Percentiles rank a stretch among this genome's conserved stretches.
Evolutionary conservation across 108 stramenopile genomes (phyloP).

Genomic region (Fragilaria radians): DNA sequence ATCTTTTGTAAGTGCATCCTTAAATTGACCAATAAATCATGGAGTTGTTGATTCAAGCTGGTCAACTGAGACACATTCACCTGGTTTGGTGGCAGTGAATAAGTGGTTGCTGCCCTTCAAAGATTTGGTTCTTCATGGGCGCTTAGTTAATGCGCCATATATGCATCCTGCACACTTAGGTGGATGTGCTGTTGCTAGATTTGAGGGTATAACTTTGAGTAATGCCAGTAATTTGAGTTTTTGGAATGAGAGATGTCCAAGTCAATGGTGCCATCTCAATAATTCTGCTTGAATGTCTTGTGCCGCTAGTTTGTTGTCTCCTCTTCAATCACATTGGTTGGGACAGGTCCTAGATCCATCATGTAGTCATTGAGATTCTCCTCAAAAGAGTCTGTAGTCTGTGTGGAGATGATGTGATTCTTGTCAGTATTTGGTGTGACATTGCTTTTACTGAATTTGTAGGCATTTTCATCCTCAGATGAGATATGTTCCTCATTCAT

Average conservation of each 20-base stretch:
- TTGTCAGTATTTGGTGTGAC: too few relatives aligned
- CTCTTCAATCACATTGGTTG: not conserved
- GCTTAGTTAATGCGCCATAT: constrained; percentile 14
- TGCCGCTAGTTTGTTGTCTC: constrained; percentile 14
- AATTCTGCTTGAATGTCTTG: not conserved
- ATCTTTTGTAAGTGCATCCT: constrained; percentile 13
- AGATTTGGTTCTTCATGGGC: constrained; percentile 15
- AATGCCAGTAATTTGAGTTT: not conserved
- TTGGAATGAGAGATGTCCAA: constrained; percentile 14
- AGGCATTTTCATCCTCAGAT: too few relatives aligned
- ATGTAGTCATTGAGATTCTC: too few relatives aligned
- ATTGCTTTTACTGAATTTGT: too few relatives aligned
- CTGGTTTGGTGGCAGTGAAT: constrained; percentile 7
- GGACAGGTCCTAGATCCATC: not conserved
- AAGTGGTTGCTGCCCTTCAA: not conserved
- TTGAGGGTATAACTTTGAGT: not conserved
- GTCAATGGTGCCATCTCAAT: not conserved
- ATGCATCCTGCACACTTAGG: constrained; percentile 21
- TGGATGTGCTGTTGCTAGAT: not conserved
- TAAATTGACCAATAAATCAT: constrained; percentile 23
- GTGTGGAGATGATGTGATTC: not conserved
- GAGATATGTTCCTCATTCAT: too few relatives aligned
- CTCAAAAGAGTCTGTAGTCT: not conserved
- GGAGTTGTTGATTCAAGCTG: constrained; percentile 13
- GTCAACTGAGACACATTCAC: constrained; percentile 25